Base-by-base conservation (phyloP, 176 grass and related monocot species). In the Poa pratensis region DNA sequence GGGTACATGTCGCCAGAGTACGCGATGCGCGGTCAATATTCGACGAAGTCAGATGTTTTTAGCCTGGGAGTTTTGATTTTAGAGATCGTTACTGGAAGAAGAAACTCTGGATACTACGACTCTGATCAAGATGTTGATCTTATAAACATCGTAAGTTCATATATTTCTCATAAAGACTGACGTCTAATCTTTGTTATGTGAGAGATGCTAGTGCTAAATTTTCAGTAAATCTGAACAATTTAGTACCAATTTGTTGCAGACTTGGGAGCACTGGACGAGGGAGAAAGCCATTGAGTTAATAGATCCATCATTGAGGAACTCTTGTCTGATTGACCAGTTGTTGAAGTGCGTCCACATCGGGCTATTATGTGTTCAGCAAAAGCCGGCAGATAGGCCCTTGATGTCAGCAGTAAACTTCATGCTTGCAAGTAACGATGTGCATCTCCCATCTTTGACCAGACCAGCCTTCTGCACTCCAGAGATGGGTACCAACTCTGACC, bases 361-460 rank as follows among this genome's bases (percentile, higher is more conserved):
- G 3, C 55, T 91, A 15, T 46, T 86, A 5, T 91, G 90, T 42
- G 78, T 91, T 0, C 90, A 91, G 65, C 72, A 39, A 18, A 75
- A 91, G 50, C 59, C 90, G 0, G 37, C 26, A 5, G 63, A 35
- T 0, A 45, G 90, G 51, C 86, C 86, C 10, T 30, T 28, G 13
- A 91, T 91, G 86, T 91, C 90, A 22, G 58, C 70, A 20, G 89
- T 91, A 6, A 68, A 52, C 17, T 3, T 64, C 20, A 84, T 87
- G 89, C 76, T 91, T 13, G 39, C 49, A 23, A 91, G 10, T 18
- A 55, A 45, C 7, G 78, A 60, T 0, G 63, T 78, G 16, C 7
- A 7, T 15, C 63, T 83, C 73, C 61, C 59, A 0, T 15, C 52
- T 3, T 40, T 45, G 2, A 49, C 80, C 9, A 88, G 57, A 15